Base-by-base conservation (phyloP, 2,329 filamentous ascomycete species). In the Fusarium circinatum region DNA sequence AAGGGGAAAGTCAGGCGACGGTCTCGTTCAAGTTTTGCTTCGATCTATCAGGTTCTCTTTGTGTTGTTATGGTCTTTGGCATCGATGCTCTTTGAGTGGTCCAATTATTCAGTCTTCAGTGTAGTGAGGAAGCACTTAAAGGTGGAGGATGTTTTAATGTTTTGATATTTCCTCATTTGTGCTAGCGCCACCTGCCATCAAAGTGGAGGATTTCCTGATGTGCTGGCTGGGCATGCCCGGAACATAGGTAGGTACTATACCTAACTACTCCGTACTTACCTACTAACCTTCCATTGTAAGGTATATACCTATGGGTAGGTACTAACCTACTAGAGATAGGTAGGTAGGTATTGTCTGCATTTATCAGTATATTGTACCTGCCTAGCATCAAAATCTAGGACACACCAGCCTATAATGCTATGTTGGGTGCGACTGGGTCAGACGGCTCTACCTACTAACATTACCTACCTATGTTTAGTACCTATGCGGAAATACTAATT, bases 111-210 rank as follows among this genome's bases (percentile, higher is more conserved):
- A n/a, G 34, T 63, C 44, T 65, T 64, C 42, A 56, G 47, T 30
- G 48, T 30, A 26, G 26, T 42, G 36, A 56, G 28, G 20, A 34
- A 61, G 24, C 34, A 61, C 24, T 32, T 41, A 39, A 58, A 54
- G 67, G 48, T 64, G 52, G 58, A 60, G 55, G 36, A 30, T 38
- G 20, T 26, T 56, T 61, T 56, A 39, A 38, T 67, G 63, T 69
- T 69, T 69, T 64, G 65, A 69, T 57, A 57, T 38, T 64, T 45
- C 66, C 66, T 17, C n/a, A 55, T 69, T 15, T 20, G 58, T 52
- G 30, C 56, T 69, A 69, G 66, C 51, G 65, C 38, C 18, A 24
- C 20, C 15, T 17, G 17, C 22, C 22, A 12, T n/a, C 22, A 63
- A 63, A 17, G 28, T n/a, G 22, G 20, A 51, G 12, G 12, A 28